Evolutionary conservation across 768 basidiomycete genomes (phyloP).

Genomic region (Mycena filopes): DNA sequence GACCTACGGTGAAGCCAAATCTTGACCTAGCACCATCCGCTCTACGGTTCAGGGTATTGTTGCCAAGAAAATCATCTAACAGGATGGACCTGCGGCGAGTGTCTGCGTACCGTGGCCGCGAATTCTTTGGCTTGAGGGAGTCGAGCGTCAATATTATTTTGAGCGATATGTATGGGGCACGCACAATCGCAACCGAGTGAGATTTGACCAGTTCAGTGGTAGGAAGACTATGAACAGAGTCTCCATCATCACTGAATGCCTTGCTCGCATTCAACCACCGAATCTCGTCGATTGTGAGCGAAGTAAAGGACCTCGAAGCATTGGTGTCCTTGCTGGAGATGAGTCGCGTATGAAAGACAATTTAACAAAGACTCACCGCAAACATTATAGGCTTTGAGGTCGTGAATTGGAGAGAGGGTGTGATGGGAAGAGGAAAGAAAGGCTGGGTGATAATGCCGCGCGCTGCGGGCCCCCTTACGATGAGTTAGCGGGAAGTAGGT

Average conservation of each 20-base stretch:
- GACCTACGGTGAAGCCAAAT: conserved; percentile 31
- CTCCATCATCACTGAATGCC: conserved; percentile 27
- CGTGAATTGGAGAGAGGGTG: conserved; percentile 23
- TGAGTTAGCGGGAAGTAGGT: conserved; percentile 31
- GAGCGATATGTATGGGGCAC: conserved; percentile 5
- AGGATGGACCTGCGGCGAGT: conserved; percentile 32
- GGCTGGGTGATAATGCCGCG: conserved; percentile 28
- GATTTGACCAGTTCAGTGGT: conserved; percentile 28
- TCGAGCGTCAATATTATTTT: background rate
- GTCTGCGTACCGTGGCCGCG: conserved; percentile 26
- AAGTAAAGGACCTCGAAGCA: conserved; percentile 42
- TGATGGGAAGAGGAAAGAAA: conserved; percentile 29
- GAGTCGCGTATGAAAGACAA: conserved; percentile 30
- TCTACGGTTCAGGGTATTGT: conserved; percentile 25
- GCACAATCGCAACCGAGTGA: conserved; percentile 28
- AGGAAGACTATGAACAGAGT: conserved; percentile 23
- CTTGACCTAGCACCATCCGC: conserved; percentile 21
- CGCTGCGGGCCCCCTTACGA: conserved; percentile 30
- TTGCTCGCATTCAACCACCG: conserved; percentile 60
- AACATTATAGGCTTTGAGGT: conserved; percentile 31
- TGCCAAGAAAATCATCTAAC: conserved; percentile 34
- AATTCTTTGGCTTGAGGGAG: conserved; percentile 27
- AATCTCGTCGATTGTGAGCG: conserved; percentile 58
- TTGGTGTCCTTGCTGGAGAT: conserved; percentile 40
- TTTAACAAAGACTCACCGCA: conserved; percentile 26